Evolutionary conservation across 148 eudicot species (phyloP).

Genomic region (Gaultheria prostrata): DNA sequence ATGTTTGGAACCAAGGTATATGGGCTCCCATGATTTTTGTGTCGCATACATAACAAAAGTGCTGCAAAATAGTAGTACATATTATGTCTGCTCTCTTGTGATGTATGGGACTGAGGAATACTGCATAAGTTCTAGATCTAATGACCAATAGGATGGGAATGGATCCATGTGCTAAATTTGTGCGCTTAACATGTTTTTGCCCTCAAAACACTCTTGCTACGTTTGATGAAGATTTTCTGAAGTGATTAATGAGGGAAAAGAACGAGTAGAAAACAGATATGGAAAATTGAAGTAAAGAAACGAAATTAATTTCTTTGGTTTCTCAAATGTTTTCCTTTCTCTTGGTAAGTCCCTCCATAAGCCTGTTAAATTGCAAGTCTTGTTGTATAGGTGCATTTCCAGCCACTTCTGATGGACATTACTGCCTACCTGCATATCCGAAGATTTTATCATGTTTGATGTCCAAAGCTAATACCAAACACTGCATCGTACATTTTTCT

Average conservation of each 20-base stretch:
- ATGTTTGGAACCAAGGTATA: conserved; percentile 89
- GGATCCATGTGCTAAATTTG: background rate
- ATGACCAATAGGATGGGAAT: background rate
- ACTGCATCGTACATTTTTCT: background rate
- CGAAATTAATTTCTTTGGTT: background rate
- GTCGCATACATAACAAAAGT: background rate
- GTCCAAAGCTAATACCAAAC: background rate
- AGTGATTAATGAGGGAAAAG: too few species aligned
- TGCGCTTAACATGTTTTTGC: background rate
- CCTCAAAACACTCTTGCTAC: background rate
- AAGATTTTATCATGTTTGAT: background rate
- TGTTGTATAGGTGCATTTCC: background rate
- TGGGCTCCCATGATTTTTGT: background rate
- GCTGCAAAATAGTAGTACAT: background rate
- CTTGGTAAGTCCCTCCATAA: background rate
- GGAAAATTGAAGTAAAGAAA: background rate
- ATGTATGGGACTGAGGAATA: background rate
- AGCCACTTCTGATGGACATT: background rate
- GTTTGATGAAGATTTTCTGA: background rate
- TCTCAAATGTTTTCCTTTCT: background rate
- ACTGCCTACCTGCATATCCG: background rate
- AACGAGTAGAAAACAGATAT: background rate
- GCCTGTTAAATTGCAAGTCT: background rate
- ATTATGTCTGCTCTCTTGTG: background rate
- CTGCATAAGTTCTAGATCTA: background rate